These are phyloP conservation scores for Nemania sp. DNA, from an alignment of 2,329 filamentous ascomycete genomes.

Conservation along the genomic window DNA sequence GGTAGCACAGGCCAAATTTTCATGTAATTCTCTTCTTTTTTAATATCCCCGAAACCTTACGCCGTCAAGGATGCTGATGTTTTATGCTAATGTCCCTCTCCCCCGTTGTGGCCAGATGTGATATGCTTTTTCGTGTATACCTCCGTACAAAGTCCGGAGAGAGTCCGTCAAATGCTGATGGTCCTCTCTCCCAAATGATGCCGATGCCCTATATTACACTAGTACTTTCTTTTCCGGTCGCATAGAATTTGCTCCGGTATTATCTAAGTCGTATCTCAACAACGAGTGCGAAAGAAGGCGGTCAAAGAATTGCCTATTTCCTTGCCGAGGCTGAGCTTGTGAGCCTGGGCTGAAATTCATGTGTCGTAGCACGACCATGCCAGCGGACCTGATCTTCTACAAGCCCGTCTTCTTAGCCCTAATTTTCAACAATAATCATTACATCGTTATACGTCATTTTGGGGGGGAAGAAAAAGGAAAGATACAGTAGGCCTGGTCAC, in stretches of 20 bases:
- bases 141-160: not conserved
- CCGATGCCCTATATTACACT: constrained; percentile 1
- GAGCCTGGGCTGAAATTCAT: constrained; percentile 8
- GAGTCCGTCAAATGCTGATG: no score
- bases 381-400: not conserved
- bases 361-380: not conserved
- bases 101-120: constrained; percentile 6
- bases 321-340: not conserved
- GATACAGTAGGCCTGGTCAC: not conserved
- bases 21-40: constrained; percentile 15
- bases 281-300: not conserved
- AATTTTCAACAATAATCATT: constrained; percentile 15
- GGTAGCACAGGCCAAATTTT: constrained; percentile 2
- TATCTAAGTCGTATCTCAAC: not conserved
- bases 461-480: not conserved
- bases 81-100: constrained; percentile 19
- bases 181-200: no score
- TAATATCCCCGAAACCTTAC: constrained; percentile 22
- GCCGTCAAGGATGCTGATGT: constrained; percentile 24
- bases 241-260: not conserved
- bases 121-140: constrained; percentile 15
- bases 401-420: constrained; percentile 2
- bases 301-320: not conserved
- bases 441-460: constrained; percentile 21
- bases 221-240: not conserved